A percentile compares a stretch with the other conserved stretches of the same genome.
These are phyloP conservation scores for Fusarium xylarioides DNA, from an alignment of 2,329 filamentous ascomycete species.

Conservation along the genomic window DNA sequence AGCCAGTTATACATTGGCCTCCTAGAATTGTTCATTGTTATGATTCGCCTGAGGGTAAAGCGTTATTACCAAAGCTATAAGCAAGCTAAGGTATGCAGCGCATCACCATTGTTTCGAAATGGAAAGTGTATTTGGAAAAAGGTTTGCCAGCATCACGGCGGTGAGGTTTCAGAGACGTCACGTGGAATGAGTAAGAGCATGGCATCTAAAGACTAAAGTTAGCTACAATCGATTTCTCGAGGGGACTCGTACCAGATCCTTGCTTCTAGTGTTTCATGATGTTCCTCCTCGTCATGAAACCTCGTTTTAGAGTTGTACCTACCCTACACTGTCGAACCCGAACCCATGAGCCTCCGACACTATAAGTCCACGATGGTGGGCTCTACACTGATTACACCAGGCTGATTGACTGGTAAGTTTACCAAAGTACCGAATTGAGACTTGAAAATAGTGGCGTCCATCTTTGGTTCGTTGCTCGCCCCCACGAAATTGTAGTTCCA, in stretches of 20 bases:
- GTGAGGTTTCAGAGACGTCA: neutral
- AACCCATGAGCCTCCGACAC: neutral
- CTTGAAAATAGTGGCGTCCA: neutral
- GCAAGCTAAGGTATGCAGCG: neutral
- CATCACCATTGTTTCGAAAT: neutral
- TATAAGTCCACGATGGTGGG: neutral
- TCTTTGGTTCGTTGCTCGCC: too few species aligned
- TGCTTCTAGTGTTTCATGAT: neutral
- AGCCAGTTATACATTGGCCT: neutral
- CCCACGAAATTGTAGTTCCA: neutral
- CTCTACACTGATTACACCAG: neutral
- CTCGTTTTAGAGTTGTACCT: neutral
- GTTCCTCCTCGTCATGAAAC: neutral
- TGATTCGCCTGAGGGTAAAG: neutral
- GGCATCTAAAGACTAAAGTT: neutral
- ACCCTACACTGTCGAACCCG: neutral
- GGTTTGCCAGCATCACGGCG: neutral
- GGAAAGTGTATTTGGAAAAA: neutral
- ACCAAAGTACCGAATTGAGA: too few species aligned
- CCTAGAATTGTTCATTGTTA: neutral
- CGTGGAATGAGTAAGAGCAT: neutral
- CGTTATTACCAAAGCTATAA: neutral
- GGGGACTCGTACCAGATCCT: neutral
- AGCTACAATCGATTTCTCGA: neutral
- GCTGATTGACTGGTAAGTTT: neutral